These are phyloP conservation scores for Cruciata laevipes DNA, from an alignment of 257 asterid genomes.

Conservation along the genomic window DNA sequence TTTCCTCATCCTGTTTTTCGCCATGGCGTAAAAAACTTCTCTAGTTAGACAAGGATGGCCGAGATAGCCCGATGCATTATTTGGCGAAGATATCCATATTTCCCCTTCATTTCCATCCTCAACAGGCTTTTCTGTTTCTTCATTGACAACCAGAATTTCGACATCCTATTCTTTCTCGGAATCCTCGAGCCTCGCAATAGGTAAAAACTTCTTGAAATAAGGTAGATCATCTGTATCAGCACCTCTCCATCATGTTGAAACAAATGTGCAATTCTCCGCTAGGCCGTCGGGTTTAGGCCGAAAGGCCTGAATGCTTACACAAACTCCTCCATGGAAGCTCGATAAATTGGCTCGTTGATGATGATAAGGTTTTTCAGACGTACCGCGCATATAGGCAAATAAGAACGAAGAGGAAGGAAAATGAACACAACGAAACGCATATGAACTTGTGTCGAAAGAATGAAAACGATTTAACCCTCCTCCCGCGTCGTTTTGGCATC, in stretches of 20 bases:
- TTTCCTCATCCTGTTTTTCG: conserved; percentile 19
- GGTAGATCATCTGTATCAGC: conserved; percentile 30
- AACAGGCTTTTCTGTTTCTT: conserved; percentile 43
- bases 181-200: conserved; percentile 55
- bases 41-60: conserved; percentile 55
- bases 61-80: conserved; percentile 67
- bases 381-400: too few species aligned
- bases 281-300: conserved; percentile 57
- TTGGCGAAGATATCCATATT: conserved; percentile 78
- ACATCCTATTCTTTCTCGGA: conserved; percentile 39
- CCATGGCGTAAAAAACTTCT: conserved; percentile 38
- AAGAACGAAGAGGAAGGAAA: too few species aligned
- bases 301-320: conserved; percentile 27
- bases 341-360: conserved; percentile 67
- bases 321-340: conserved; percentile 37
- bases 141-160: conserved; percentile 50
- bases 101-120: conserved; percentile 78
- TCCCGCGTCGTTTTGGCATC: too few species aligned
- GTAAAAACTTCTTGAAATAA: conserved; percentile 37
- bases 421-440: too few species aligned
- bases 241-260: conserved; percentile 69
- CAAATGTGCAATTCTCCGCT: conserved; percentile 75
- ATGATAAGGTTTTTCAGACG: conserved; percentile 57
- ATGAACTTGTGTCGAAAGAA: too few species aligned
- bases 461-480: too few species aligned